Evolutionary conservation across 352 stramenopile genomes (phyloP).

Genomic region (Phytophthora rubi): DNA sequence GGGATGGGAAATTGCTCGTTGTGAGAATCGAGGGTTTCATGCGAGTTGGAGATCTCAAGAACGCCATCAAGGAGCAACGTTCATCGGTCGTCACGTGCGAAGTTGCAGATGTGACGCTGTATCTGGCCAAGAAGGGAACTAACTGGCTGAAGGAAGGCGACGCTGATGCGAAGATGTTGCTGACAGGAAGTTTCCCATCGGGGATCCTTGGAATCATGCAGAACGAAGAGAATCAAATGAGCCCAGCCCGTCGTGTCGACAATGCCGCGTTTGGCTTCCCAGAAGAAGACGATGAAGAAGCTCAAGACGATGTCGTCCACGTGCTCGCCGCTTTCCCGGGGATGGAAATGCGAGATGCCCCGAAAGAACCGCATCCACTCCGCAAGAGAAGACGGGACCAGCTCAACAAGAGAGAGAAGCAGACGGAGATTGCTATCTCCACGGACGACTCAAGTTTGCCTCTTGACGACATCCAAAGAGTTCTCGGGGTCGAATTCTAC

Average conservation of each 20-base stretch:
- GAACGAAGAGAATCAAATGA: background rate
- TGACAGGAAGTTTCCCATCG: background rate
- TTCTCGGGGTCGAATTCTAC: background rate
- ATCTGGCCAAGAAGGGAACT: conserved; percentile 2
- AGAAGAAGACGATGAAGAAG: background rate
- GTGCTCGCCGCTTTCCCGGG: background rate
- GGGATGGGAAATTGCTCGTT: background rate
- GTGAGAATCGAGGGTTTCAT: background rate
- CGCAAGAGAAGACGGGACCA: conserved; percentile 2
- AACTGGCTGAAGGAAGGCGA: background rate
- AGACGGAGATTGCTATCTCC: background rate
- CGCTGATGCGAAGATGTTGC: background rate
- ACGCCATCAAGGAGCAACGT: background rate
- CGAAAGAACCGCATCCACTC: background rate
- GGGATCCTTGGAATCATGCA: background rate
- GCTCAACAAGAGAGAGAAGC: conserved; percentile 3
- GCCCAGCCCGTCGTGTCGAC: background rate
- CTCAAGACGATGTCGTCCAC: background rate
- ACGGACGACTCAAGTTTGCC: background rate
- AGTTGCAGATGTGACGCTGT: conserved; percentile 1
- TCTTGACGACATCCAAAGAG: background rate
- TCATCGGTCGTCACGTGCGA: conserved; percentile 1
- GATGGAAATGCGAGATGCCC: background rate
- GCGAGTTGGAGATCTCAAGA: conserved; percentile 1
- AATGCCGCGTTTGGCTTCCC: background rate